Percentiles rank a stretch among this genome's conserved stretches.
Conservation (phyloP, 495 filamentous ascomycete species). For the Hyphodiscus hymeniophilus region DNA sequence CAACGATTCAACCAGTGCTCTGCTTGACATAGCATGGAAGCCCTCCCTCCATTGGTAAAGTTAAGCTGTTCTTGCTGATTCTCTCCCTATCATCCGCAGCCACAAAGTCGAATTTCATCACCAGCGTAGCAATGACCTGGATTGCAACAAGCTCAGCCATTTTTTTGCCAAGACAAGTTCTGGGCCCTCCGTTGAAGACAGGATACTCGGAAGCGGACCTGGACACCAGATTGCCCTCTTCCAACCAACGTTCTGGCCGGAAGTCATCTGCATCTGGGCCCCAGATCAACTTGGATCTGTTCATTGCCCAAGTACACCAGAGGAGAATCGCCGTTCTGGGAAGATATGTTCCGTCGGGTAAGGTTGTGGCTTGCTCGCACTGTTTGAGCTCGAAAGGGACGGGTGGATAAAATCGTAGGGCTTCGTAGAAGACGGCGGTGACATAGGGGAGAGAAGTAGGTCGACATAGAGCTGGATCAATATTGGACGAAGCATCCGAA, state of each 20-base stretch:
- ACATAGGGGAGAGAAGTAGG: slow-evolving; percentile 41
- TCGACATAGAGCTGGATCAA: slow-evolving; percentile 32
- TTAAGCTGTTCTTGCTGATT: slow-evolving; percentile 47
- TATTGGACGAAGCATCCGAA: slow-evolving; percentile 1
- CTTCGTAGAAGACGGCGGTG: slow-evolving; percentile 49
- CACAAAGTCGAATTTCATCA: slow-evolving; percentile 39
- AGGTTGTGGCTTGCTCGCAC: slow-evolving; percentile 35
- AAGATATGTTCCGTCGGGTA: slow-evolving; percentile 51
- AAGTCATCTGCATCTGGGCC: slow-evolving; percentile 45
- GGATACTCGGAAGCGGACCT: slow-evolving; percentile 47
- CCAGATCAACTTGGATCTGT: slow-evolving; percentile 45
- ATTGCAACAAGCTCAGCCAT: slow-evolving; percentile 51
- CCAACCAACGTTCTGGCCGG: slow-evolving; percentile 44
- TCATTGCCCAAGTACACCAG: slow-evolving; percentile 55
- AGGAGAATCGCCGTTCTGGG: slow-evolving; percentile 42
- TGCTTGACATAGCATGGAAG: slow-evolving; percentile 30
- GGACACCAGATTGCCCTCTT: slow-evolving; percentile 29
- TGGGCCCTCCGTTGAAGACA: slow-evolving; percentile 52
- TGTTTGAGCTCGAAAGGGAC: slow-evolving; percentile 56
- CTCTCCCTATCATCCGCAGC: slow-evolving; percentile 34
- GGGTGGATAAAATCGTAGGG: slow-evolving; percentile 47
- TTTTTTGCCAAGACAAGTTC: slow-evolving; percentile 49
- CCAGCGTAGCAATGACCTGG: slow-evolving; percentile 41
- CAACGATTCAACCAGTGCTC: neutral
- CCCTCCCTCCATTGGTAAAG: slow-evolving; percentile 52